Conservation (phyloP, 148 eudicot genomes). For the Persicaria tinctoria region DNA sequence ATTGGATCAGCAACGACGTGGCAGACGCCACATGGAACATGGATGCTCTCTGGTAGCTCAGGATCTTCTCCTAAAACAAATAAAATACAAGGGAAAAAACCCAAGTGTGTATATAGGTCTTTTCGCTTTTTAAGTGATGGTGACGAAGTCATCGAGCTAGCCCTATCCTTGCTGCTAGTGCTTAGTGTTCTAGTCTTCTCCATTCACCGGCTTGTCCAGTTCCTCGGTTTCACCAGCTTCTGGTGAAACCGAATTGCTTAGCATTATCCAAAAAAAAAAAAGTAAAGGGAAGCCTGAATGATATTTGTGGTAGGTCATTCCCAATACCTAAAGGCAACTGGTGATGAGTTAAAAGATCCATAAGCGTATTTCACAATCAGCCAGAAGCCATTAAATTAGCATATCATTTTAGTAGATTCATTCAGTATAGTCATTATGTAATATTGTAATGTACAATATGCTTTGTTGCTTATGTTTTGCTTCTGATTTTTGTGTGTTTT, state of each 20-base stretch:
- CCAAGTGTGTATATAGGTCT: background rate
- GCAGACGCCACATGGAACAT: conserved; percentile 13
- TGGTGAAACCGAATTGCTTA: no score
- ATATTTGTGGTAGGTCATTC: background rate
- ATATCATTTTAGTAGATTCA: background rate
- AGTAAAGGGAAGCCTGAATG: background rate
- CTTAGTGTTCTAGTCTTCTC: no score
- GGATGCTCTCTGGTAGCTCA: conserved; percentile 12
- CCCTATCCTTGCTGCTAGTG: no score
- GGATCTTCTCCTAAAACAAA: background rate
- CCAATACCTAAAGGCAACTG: background rate
- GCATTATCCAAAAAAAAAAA: background rate
- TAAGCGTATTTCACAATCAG: background rate
- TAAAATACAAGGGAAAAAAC: background rate
- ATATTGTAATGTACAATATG: no score
- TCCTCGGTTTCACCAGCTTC: no score
- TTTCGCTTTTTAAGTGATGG: no score
- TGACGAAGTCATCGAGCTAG: no score
- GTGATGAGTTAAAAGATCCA: background rate
- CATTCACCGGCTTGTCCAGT: no score
- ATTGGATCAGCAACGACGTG: background rate
- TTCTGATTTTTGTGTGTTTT: background rate
- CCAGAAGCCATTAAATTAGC: background rate
- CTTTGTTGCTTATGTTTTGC: background rate
- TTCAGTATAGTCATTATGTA: no score